Percentiles rank a stretch among this genome's conserved stretches.
phyloP scores from a whole-genome alignment of 2,329 filamentous ascomycete genomes.

The Fusarium abutilonis region DNA sequence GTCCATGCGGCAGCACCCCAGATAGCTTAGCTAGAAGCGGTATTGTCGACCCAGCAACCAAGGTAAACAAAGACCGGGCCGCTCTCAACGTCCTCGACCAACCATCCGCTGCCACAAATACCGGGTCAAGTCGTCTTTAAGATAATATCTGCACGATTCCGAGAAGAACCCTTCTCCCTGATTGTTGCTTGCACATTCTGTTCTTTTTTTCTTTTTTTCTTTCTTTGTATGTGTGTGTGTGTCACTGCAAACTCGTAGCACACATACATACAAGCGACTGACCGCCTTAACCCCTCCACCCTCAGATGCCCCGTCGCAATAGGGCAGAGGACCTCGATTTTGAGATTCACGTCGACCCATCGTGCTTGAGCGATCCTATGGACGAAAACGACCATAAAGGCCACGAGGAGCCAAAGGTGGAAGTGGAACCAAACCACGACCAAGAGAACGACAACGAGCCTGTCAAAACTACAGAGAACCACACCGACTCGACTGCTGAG shows the following conservation, averaged over 20 bases:
- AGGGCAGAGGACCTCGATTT: constrained; percentile 55
- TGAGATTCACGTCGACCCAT: constrained; percentile 60
- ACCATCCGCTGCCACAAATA: constrained; percentile 46
- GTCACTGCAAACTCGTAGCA: constrained; percentile 26
- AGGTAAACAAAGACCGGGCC: constrained; percentile 49
- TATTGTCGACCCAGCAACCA: constrained; percentile 50
- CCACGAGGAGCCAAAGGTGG: constrained; percentile 35
- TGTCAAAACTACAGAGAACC: constrained; percentile 15
- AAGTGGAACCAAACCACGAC: constrained; percentile 24
- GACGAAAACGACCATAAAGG: constrained; percentile 48
- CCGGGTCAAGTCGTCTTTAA: constrained; percentile 5
- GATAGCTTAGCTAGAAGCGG: neutral
- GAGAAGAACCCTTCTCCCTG: constrained; percentile 30
- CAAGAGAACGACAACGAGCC: constrained; percentile 33
- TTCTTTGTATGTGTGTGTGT: constrained; percentile 23
- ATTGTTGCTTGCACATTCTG: constrained; percentile 17
- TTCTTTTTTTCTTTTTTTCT: constrained; percentile 15
- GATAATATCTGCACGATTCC: constrained; percentile 42
- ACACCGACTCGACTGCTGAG: constrained; percentile 25
- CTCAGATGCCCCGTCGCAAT: constrained; percentile 46
- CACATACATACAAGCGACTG: constrained; percentile 25
- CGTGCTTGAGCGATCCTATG: constrained; percentile 55
- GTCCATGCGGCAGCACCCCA: constrained; percentile 5
- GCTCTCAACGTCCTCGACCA: constrained; percentile 42
- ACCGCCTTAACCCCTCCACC: constrained; percentile 16